Base-by-base conservation (phyloP, 2,329 filamentous ascomycete genomes). In the Huntiella savannae region DNA sequence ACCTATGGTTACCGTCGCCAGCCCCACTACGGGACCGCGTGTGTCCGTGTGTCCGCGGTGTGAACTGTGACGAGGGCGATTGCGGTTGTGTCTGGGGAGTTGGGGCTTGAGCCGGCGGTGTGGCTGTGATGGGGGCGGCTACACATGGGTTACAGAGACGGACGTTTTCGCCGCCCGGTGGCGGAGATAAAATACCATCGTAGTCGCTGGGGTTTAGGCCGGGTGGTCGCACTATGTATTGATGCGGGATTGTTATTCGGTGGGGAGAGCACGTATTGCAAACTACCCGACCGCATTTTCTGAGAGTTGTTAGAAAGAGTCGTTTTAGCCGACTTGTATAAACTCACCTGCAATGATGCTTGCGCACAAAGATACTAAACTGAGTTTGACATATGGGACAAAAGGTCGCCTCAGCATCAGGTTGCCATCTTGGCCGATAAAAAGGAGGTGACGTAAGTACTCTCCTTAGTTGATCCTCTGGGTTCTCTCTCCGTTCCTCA, bases 271-370 rank as follows among this genome's bases (percentile, higher is more conserved):
- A 96, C 15, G 76, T 70, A 49, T 79, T 77, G 61, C 88, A 96
- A 17, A 96, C 88, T 6, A 96, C 87, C 51, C 86, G 71, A 40
- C 88, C 88, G 58, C 88, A 96, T 72, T 94, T 95, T 54, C 79
- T 82, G 41, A 22, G 4, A 37, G 5, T 40, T 33, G 44, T 46
- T 40, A 51, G 11, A 11, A 39, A 16, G 6, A 19, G 15, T n/a
- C 5, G 19, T 13, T 39, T 39, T 16, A 16, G 13, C 28, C 41
- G 13, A 50, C 22, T 16, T 10, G 10, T n/a, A n/a, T 35, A 45
- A 5, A 62, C 72, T 41, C 65, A 80, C 73, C 87, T 75, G 69
- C 88, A 96, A 59, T 96, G 88, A 63, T 96, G 88, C 58, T 92
- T 92, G 52, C 88, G 72, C 57, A 84, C 78, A 64, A 85, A 84